Evolutionary conservation across 2,329 filamentous ascomycete species (phyloP), one percentile per base, ranked within the genome.

Genomic region (Parastagonospora nodorum): DNA sequence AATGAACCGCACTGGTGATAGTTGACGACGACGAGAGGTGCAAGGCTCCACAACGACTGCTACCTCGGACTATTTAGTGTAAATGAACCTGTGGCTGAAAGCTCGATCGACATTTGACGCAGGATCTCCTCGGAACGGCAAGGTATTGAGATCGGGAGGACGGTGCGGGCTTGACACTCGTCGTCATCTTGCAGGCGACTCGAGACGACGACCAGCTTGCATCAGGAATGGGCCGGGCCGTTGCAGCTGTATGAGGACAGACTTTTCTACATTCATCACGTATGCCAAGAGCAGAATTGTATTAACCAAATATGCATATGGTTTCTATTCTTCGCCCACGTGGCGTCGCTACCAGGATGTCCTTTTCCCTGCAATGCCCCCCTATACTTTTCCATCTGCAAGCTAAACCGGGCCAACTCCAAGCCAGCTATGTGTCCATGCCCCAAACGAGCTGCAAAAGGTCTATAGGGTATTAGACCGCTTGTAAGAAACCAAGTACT

Each of bases 301-400:
- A 12, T 8, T 19, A 51, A 27, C 19, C 28, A 48, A 35, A 27
- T 50, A 42, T 57, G 53, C 40, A 56, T 54, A 51, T 58, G 47
- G 50, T 47, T 55, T 69, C 55, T 63, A 57, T 65, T 66, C 49
- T 53, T 42, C 48, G 49, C 53, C 45, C 33, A 50, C 15, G 45
- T 51, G 47, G 52, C 56, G 35, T 16, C 42, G 36, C 49, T 44
- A 27, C 38, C 51, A 62, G 65, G 53, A 63, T 64, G 60, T 66
- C 59, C 55, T 41, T 50, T 56, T 45, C 44, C 57, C 60, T 58
- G 57, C 64, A 63, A 65, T 24, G 54, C 48, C 47, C 48, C 50
- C 50, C 55, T 57, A 51, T 64, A 51, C 62, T 61, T 66, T 71
- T 69, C 58, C 38, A 47, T 63, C 54, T 59, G 54, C 57, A 64